Evolutionary conservation across 2,329 filamentous ascomycete genomes (phyloP).

Genomic region (Colletotrichum aenigma): DNA sequence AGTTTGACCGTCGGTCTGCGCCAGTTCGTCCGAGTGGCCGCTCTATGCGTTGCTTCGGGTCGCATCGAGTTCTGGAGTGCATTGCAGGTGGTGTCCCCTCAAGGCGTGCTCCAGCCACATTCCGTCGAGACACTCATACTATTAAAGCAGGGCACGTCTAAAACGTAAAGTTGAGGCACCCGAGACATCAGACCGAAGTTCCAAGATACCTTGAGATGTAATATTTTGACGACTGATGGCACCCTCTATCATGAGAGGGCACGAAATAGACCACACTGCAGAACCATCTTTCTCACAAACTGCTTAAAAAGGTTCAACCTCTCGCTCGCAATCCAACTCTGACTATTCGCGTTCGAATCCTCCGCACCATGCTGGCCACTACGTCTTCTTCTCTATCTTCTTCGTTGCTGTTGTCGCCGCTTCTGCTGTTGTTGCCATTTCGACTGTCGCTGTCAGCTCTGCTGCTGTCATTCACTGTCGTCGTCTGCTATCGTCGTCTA

Average conservation of each 20-base stretch:
- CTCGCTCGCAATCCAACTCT: neutral
- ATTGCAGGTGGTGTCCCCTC: neutral
- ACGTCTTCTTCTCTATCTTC: accelerated
- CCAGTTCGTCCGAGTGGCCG: neutral
- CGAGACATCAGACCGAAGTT: too few relatives aligned
- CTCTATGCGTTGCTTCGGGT: neutral
- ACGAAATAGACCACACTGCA: too few relatives aligned
- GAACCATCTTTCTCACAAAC: neutral
- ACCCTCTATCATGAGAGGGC: too few relatives aligned
- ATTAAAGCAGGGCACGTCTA: neutral
- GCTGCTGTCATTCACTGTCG: too few relatives aligned
- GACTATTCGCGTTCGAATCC: neutral
- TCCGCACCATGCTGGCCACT: neutral
- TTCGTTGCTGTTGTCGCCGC: too few relatives aligned
- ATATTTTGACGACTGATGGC: too few relatives aligned
- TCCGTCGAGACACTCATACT: neutral
- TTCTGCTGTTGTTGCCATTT: too few relatives aligned
- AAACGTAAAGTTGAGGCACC: too few relatives aligned
- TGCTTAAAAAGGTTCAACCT: neutral
- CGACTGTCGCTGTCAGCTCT: too few relatives aligned
- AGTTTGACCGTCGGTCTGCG: neutral
- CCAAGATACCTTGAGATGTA: too few relatives aligned
- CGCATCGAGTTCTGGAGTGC: neutral
- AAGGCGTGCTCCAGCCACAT: neutral
- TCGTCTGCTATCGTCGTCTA: too few relatives aligned